Evolutionary conservation across 352 stramenopile genomes (phyloP), one percentile per base, ranked within the genome.

Genomic region (Lagenidium giganteum): DNA sequence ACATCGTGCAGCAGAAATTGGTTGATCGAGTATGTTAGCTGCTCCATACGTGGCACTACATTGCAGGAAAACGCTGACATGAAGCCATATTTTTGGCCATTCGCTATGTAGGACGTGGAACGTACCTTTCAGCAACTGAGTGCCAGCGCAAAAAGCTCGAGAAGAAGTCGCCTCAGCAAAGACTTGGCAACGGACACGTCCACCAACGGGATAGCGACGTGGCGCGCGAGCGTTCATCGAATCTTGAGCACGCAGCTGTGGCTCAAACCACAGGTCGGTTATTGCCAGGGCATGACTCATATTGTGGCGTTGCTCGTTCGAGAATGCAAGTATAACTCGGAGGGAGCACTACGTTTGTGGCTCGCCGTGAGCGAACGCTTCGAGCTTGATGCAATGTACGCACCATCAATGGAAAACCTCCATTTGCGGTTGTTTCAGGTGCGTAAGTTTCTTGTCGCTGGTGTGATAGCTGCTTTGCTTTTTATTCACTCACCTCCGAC

Each of bases 241-340:
- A 36, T 78, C 12, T 35, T 78, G 24, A 70, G 60, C 41, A 49
- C 57, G 18, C 74, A 74, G 17, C 26, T 77, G 20, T 54, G 65
- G 28, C 67, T 78, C 24, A 72, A 78, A 36, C 67, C 67, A 4
- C 67, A 78, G 41, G 70, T 75, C 28, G 63, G 67, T 27, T 78
- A 78, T 36, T 78, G 67, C 31, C 67, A 74, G 62, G 67, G 67
- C 8, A 79, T 79, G 67, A 76, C 67, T 16, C 60, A 64, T 29
- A 41, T 79, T 11, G 64, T 57, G 13, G 64, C 64, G 5, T 38
- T 69, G 39, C 48, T 79, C 2, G 51, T 60, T 8, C 58, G 75
- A 41, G 67, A 79, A 27, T 64, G 53, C 11, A 79, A 79, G 31
- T 56, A 73, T 28, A 75, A 64, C 22, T 70, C 63, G 31, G 67